Evolutionary conservation across 768 basidiomycete species (phyloP).

Genomic region (Cyathus striatus): DNA sequence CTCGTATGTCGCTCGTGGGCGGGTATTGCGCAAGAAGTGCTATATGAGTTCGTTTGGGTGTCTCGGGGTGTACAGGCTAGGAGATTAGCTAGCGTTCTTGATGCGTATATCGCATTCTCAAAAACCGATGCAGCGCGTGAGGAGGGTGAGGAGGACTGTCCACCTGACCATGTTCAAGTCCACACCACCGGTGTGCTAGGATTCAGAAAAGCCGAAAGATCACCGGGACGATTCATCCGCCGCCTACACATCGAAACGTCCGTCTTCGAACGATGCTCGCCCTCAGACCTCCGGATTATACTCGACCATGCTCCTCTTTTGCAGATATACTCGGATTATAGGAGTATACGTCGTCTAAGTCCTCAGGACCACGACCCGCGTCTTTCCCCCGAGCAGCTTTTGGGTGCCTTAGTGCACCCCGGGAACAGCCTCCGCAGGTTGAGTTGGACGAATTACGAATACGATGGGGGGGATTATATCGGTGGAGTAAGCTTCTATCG

Average conservation of each 20-base stretch:
- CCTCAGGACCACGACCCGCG: background rate
- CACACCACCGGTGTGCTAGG: too few relatives aligned
- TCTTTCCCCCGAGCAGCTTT: conserved; percentile 35
- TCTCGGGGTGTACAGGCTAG: conserved; percentile 31
- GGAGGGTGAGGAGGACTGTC: background rate
- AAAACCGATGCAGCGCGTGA: background rate
- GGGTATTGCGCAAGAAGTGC: conserved; percentile 43
- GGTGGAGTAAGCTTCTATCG: conserved; percentile 47
- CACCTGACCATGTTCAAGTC: too few relatives aligned
- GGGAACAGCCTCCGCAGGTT: conserved; percentile 50
- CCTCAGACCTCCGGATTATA: conserved; percentile 63
- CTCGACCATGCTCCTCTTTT: conserved; percentile 59
- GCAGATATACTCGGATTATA: conserved; percentile 58
- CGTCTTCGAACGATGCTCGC: conserved; percentile 57
- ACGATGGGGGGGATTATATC: conserved; percentile 17
- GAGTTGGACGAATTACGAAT: conserved; percentile 70
- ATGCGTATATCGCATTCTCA: conserved; percentile 10
- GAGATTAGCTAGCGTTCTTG: conserved; percentile 14
- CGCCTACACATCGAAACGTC: conserved; percentile 70
- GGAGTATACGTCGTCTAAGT: conserved; percentile 47
- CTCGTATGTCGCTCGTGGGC: conserved; percentile 56
- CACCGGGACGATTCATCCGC: conserved; percentile 45
- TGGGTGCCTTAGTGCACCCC: conserved; percentile 53
- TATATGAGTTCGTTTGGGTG: conserved; percentile 74
- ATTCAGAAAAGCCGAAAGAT: too few relatives aligned